Conservation (phyloP, 495 filamentous ascomycete species). For the Pseudotulostoma volvatum region DNA sequence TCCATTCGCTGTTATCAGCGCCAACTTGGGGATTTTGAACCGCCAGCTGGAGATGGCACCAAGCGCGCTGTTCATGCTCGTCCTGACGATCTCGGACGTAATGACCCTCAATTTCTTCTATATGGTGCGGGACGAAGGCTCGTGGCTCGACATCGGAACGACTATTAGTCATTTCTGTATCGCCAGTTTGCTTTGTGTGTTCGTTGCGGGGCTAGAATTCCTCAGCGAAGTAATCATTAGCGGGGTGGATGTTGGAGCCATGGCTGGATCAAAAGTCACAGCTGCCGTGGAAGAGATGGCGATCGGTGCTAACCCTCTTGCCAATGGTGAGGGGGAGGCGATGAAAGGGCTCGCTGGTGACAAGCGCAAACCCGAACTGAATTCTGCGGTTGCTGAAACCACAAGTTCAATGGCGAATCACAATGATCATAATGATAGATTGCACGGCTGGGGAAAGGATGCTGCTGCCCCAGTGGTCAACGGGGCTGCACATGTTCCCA, state of each 20-base stretch:
- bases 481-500: not conserved
- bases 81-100: slow-evolving; percentile 83
- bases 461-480: not conserved
- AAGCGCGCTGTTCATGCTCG: slow-evolving; percentile 78
- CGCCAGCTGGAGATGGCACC: slow-evolving; percentile 64
- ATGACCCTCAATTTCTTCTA: slow-evolving; percentile 96
- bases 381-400: too few species aligned
- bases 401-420: too few species aligned
- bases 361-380: not conserved
- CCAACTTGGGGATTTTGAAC: slow-evolving; percentile 90
- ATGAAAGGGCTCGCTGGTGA: not conserved
- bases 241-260: slow-evolving; percentile 54
- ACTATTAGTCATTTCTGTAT: slow-evolving; percentile 92
- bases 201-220: slow-evolving; percentile 77
- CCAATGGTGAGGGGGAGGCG: not conserved
- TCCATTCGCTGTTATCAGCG: slow-evolving; percentile 84
- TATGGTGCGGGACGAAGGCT: slow-evolving; percentile 88
- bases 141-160: slow-evolving; percentile 93
- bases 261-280: not conserved
- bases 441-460: not conserved
- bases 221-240: slow-evolving; percentile 70
- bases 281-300: not conserved
- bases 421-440: too few species aligned
- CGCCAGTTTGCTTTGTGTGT: slow-evolving; percentile 74
- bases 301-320: not conserved